Evolutionary conservation across 1,139 yeast genomes (phyloP).

Genomic region (Candida sojae): DNA sequence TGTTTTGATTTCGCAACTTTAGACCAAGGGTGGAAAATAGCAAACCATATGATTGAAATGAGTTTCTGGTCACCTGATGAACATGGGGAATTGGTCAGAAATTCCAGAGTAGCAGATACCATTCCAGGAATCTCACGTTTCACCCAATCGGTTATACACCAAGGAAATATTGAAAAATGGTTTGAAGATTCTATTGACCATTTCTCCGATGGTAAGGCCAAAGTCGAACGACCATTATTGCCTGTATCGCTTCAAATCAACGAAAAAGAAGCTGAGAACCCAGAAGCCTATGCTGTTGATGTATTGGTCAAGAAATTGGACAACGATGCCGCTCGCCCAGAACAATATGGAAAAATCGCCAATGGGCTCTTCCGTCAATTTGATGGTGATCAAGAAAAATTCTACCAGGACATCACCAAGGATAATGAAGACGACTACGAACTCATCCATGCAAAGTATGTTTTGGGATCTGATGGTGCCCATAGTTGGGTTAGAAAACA

Average conservation of each 20-base stretch:
- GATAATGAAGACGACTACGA: slow-evolving; percentile 14
- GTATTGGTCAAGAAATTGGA: slow-evolving; percentile 16
- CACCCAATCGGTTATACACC: slow-evolving; percentile 31
- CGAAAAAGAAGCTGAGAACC: slow-evolving; percentile 18
- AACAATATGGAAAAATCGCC: slow-evolving; percentile 22
- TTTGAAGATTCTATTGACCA: slow-evolving; percentile 24
- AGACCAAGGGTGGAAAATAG: slow-evolving; percentile 25
- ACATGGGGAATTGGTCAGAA: slow-evolving; percentile 18
- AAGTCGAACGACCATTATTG: slow-evolving; percentile 27
- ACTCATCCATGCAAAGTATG: slow-evolving; percentile 29
- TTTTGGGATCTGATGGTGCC: slow-evolving; percentile 37
- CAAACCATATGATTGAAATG: slow-evolving; percentile 26
- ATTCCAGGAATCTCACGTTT: slow-evolving; percentile 29
- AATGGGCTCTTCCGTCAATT: slow-evolving; percentile 31
- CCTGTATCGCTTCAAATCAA: slow-evolving; percentile 24
- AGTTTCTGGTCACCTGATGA: slow-evolving; percentile 24
- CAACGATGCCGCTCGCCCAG: slow-evolving; percentile 18
- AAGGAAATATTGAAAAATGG: slow-evolving; percentile 30
- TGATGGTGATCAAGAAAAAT: slow-evolving; percentile 26
- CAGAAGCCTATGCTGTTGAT: slow-evolving; percentile 26
- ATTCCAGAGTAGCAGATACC: slow-evolving; percentile 27
- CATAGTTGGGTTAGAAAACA: slow-evolving; percentile 34
- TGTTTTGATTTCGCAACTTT: slow-evolving; percentile 23
- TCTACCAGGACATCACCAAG: slow-evolving; percentile 9
- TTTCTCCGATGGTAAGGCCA: slow-evolving; percentile 20